Base-by-base conservation (phyloP, 2,329 filamentous ascomycete species). In the Amphichorda felina region DNA sequence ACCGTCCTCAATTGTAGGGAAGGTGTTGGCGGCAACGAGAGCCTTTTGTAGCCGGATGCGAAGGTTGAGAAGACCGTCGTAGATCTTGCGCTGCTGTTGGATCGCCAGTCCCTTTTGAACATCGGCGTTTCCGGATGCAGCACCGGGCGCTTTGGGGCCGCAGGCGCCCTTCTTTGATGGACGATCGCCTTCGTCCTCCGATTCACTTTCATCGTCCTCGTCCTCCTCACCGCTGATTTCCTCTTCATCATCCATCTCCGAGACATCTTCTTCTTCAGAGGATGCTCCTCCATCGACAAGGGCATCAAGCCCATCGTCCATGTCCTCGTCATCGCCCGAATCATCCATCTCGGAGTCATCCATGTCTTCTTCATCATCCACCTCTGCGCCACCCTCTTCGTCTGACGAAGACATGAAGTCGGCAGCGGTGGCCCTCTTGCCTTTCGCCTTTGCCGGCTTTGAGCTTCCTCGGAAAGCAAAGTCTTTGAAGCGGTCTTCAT, bases 31-130 rank as follows among this genome's bases (percentile, higher is more conserved):
- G 0, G 83, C 79, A 13, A 91, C 72, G 11, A 98, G 61, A 2
- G 84, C 86, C 56, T 95, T 96, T 56, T 98, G 93, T 14, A 98
- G 63, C 41, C 89, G 83, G 50, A 98, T 95, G 15, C 91, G 79
- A 11, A 87, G 73, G 59, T 94, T 94, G 22, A 98, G 70, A 1
- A 96, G 72, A 1, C 83, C 75, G 46, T 96, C 89, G 50, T 94
- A 98, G 1, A 80, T 76, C 41, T 79, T 80, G 35, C 87, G 77
- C 59, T 98, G 91, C 38, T 78, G 68, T 48, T 87, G 89, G 26
- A 98, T 84, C 0, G 89, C 89, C 37, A 72, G 62, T 10, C 91
- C 91, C 57, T 96, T 96, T 29, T 79, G 75, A 4, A 82, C 76
- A 40, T 31, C 47, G 45, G 32, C 45, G 55, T 31, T 55, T n/a